Evolutionary conservation across 306 rosid species (phyloP).

Genomic region (Hippophae tibetana): DNA sequence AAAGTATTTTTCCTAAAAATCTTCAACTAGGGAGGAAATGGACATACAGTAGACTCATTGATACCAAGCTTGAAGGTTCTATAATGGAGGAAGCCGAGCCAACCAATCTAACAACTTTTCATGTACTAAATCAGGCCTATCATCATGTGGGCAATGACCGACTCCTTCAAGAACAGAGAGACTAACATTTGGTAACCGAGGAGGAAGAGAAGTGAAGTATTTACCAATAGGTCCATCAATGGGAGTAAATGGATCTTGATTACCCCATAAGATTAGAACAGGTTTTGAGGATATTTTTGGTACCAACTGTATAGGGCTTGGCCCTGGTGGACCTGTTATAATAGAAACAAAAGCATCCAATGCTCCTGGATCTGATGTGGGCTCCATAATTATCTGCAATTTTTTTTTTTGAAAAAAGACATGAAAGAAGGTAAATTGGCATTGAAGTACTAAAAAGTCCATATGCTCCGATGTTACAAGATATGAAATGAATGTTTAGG

Average conservation of each 20-base stretch:
- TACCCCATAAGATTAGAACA: conserved; percentile 78
- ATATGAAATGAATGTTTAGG: neutral
- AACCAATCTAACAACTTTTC: conserved; percentile 77
- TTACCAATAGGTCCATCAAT: conserved; percentile 92
- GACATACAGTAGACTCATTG: too few relatives aligned
- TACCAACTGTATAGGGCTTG: conserved; percentile 63
- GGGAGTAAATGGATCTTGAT: conserved; percentile 84
- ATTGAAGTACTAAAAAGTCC: neutral
- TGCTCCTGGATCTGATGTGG: conserved; percentile 67
- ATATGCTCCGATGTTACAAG: neutral
- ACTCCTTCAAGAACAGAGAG: conserved; percentile 64
- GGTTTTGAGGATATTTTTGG: conserved; percentile 51
- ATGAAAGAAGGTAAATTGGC: neutral
- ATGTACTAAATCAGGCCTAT: conserved; percentile 71
- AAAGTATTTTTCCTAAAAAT: too few relatives aligned
- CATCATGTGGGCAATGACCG: conserved; percentile 96
- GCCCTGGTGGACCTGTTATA: conserved; percentile 90
- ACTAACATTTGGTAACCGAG: conserved; percentile 40
- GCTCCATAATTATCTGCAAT: conserved; percentile 66
- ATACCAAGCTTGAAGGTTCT: neutral
- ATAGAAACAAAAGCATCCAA: conserved; percentile 78
- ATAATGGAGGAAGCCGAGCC: conserved; percentile 42
- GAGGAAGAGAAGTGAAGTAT: conserved; percentile 56
- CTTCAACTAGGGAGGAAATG: too few relatives aligned
- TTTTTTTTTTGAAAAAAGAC: conserved; percentile 5